Base-by-base conservation (phyloP, 2,329 filamentous ascomycete genomes). In the Esteya vermicola region DNA sequence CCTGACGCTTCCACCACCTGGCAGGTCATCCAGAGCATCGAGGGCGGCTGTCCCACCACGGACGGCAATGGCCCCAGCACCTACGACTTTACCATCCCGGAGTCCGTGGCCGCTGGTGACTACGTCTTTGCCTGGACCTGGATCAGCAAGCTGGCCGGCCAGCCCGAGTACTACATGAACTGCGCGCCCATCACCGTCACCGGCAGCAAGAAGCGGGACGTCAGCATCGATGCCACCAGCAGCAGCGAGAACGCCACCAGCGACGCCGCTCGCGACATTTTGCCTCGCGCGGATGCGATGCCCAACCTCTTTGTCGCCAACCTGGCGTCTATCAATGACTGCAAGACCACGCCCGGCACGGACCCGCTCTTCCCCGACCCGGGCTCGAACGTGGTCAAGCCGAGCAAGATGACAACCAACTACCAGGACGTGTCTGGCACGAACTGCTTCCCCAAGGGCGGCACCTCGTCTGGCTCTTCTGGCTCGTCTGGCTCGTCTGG, bases 101-200 rank as follows among this genome's bases (percentile, higher is more conserved):
- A 47, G 30, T 44, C 45, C 9, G 36, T 57, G 10, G 40, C 47
- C 9, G 44, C 46, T 14, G 54, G 53, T 50, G 53, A 45, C 61
- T 73, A 70, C 23, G 57, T 78, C 0, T 61, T 80, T 10, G 67
- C 68, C 2, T 79, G 76, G 75, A 72, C 68, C 6, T 73, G 70
- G 70, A 72, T 74, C 54, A 75, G 75, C 56, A 64, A 67, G 46
- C 54, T 74, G 14, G 44, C 46, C 1, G 74, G 75, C 6, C 75
- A 77, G 47, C 63, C 74, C 16, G 75, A 80, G 51, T 72, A 77
- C 63, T 81, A 81, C 60, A 78, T 78, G 72, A 76, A 77, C 54
- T 81, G 76, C 47, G 74, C 75, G 0, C 66, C 67, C 12, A 65
- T 79, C 16, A 62, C 63, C 16, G 68, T 79, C 41, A 52, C 51